These are phyloP conservation scores for Hirschfeldia incana DNA, from an alignment of 345 rosid species.

Conservation along the genomic window DNA sequence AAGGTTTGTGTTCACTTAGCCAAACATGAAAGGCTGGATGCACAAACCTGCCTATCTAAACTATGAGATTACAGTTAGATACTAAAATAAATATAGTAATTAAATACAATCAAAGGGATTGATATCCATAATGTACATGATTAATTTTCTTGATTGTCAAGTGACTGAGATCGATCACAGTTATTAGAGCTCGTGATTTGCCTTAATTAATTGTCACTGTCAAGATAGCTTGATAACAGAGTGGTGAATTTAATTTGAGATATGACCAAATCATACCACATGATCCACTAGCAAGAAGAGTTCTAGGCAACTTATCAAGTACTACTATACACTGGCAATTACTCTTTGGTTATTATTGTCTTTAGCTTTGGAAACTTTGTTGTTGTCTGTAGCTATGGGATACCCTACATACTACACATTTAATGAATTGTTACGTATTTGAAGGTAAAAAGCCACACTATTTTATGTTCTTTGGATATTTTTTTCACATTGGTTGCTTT, in stretches of 20 bases:
- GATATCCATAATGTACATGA: not conserved
- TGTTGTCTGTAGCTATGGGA: slow-evolving; percentile 7
- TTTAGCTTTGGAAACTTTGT: not conserved
- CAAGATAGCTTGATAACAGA: not conserved
- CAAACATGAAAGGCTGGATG: not conserved
- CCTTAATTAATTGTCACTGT: not conserved
- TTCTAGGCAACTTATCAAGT: not conserved
- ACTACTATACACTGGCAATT: not conserved
- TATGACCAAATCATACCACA: not conserved
- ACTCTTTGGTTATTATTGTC: not conserved
- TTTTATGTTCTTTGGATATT: not conserved
- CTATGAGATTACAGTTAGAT: not conserved
- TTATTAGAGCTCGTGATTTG: not conserved
- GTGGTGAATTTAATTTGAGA: not conserved
- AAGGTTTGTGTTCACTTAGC: not conserved
- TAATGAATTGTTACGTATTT: not conserved
- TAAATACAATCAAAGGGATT: not conserved
- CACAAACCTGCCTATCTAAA: not conserved
- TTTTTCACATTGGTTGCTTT: not conserved
- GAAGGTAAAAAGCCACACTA: not conserved
- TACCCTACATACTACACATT: not conserved
- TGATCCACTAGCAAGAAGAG: not conserved
- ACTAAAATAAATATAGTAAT: not conserved
- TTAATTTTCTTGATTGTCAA: not conserved
- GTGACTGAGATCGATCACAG: slow-evolving; percentile 4